Percentiles rank a stretch among this genome's conserved stretches.
Evolutionary conservation across 2,329 filamentous ascomycete genomes (phyloP).

Genomic region (Cytospora leucostoma): DNA sequence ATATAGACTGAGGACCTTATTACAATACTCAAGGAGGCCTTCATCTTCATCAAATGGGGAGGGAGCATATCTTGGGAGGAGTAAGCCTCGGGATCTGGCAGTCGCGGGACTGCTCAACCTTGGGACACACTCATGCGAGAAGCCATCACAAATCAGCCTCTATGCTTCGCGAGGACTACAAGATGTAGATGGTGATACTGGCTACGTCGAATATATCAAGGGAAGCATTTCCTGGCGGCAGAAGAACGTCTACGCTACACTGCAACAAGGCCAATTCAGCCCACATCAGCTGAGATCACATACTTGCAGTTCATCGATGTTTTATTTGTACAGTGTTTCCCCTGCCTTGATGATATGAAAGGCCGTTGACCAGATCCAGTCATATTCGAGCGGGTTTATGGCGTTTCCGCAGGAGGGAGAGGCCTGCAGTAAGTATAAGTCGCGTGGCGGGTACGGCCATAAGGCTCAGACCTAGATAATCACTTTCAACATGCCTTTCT

Average conservation of each 20-base stretch:
- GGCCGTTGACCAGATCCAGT: not conserved
- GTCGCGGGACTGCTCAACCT: not conserved
- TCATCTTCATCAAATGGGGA: no score
- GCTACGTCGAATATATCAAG: no score
- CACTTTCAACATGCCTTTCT: not conserved
- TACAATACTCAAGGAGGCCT: constrained; percentile 5
- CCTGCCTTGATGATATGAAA: not conserved
- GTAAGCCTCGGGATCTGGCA: not conserved
- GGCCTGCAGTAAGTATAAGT: not conserved
- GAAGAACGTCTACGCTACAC: not conserved
- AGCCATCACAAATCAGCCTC: not conserved
- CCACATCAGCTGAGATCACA: not conserved
- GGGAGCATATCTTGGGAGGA: not conserved
- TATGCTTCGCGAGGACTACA: not conserved
- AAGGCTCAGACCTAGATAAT: not conserved
- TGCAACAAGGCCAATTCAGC: not conserved
- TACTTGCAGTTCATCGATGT: not conserved
- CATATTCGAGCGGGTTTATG: not conserved
- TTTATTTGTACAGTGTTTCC: not conserved
- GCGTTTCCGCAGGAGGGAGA: not conserved
- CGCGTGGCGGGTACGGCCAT: not conserved
- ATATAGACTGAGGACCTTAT: not conserved
- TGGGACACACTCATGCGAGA: not conserved
- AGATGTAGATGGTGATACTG: not conserved
- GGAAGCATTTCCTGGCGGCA: not conserved